Percentiles rank a stretch among this genome's conserved stretches.
Evolutionary conservation across 176 grass and related monocot species (phyloP).

Genomic region (Pontederia crassipes): DNA sequence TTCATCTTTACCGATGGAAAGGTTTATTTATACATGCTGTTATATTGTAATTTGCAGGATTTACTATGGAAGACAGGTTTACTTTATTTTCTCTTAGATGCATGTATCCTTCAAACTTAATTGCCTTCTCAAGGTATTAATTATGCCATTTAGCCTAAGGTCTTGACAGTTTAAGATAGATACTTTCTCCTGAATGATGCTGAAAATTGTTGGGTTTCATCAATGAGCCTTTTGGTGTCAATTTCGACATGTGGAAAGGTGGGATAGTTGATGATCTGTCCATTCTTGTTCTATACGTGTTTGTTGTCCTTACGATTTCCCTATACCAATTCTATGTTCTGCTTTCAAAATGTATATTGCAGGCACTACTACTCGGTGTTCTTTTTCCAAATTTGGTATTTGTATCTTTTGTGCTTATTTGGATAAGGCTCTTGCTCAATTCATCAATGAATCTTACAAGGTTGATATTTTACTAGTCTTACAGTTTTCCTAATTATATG

Average conservation of each 20-base stretch:
- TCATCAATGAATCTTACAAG: constrained; percentile 41
- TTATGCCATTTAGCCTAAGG: constrained; percentile 8
- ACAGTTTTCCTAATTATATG: constrained; percentile 6
- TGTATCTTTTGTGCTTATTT: constrained; percentile 42
- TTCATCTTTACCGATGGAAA: not conserved
- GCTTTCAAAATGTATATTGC: constrained; percentile 1
- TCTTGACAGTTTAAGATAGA: constrained; percentile 67
- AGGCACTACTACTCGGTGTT: constrained; percentile 43
- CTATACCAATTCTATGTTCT: constrained; percentile 1
- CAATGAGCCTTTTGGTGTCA: constrained; percentile 25
- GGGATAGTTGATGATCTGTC: not conserved
- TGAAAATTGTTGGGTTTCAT: constrained; percentile 41
- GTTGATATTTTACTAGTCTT: constrained; percentile 25
- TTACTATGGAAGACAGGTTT: constrained; percentile 49
- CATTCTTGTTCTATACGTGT: constrained; percentile 11
- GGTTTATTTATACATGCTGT: constrained; percentile 1
- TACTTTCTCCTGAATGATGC: constrained; percentile 52
- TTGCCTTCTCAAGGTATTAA: constrained; percentile 12
- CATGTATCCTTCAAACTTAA: constrained; percentile 53
- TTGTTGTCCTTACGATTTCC: not conserved
- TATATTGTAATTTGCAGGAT: constrained; percentile 40
- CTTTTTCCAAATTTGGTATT: constrained; percentile 63
- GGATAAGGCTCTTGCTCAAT: constrained; percentile 46
- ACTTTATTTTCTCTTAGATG: constrained; percentile 59
- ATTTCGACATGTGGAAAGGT: constrained; percentile 64